Evolutionary conservation across 768 basidiomycete genomes (phyloP).

Genomic region (Thelephora aurantiotincta): DNA sequence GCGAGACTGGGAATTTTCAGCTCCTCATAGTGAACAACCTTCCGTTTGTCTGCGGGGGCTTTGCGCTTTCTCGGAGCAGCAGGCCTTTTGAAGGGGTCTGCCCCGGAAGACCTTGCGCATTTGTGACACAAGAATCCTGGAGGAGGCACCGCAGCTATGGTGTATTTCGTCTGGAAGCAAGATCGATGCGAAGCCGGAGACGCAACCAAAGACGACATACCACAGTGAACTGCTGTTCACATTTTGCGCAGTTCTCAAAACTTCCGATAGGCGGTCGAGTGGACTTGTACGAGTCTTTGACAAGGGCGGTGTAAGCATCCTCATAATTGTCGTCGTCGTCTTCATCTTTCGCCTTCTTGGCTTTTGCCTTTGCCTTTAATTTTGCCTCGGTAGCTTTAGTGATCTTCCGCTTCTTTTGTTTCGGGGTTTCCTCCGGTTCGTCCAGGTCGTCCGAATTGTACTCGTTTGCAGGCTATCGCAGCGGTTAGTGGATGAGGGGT

Average conservation of each 20-base stretch:
- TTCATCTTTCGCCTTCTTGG: constrained; percentile 20
- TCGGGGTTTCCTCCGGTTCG: constrained; percentile 26
- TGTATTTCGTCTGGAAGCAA: constrained; percentile 63
- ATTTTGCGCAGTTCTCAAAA: constrained; percentile 70
- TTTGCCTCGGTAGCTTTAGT: constrained; percentile 28
- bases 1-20: constrained; percentile 57
- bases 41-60: constrained; percentile 49
- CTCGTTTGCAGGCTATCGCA: constrained; percentile 16
- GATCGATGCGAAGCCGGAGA: background rate
- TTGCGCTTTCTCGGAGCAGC: constrained; percentile 46
- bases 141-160: constrained; percentile 53
- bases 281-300: constrained; percentile 30
- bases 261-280: constrained; percentile 50
- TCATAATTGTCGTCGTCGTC: constrained; percentile 34
- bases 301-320: constrained; percentile 52
- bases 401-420: constrained; percentile 42
- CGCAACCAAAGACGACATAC: constrained; percentile 30
- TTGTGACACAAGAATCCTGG: constrained; percentile 74
- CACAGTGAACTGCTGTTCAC: constrained; percentile 76
- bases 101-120: constrained; percentile 67
- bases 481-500: constrained; percentile 7
- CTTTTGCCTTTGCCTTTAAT: constrained; percentile 28
- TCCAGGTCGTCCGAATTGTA: constrained; percentile 73
- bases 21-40: constrained; percentile 55
- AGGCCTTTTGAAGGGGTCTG: constrained; percentile 80